phyloP scores from a whole-genome alignment of 164 flowering plant genomes.

The Vitis rotundifolia region DNA sequence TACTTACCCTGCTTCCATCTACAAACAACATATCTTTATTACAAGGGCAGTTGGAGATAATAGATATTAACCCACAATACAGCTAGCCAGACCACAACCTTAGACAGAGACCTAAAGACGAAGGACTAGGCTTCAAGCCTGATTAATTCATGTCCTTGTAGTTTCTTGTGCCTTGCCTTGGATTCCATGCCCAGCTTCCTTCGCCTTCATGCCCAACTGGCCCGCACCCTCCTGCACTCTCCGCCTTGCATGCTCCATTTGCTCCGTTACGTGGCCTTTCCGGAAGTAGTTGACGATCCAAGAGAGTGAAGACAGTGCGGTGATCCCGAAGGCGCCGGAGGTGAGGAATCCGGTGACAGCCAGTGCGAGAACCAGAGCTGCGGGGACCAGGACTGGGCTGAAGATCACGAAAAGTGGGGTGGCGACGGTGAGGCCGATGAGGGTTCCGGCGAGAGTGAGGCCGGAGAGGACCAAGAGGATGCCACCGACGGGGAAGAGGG shows the following conservation, averaged over 20 bases:
- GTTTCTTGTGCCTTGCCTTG: slow-evolving; percentile 31
- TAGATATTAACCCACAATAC: too few relatives aligned
- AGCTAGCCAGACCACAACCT: too few relatives aligned
- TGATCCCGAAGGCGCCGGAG: slow-evolving; percentile 75
- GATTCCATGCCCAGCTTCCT: slow-evolving; percentile 43
- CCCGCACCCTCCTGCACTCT: slow-evolving; percentile 46
- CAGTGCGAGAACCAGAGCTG: slow-evolving; percentile 45
- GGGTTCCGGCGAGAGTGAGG: slow-evolving; percentile 52
- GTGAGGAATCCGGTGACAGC: slow-evolving; percentile 70
- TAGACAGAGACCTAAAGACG: too few relatives aligned
- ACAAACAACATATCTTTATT: too few relatives aligned
- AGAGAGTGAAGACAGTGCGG: slow-evolving; percentile 58
- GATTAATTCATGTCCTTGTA: background rate
- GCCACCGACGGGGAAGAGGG: slow-evolving; percentile 75
- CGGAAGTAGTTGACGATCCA: slow-evolving; percentile 57
- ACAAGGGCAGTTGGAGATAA: too few relatives aligned
- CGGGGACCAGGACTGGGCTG: slow-evolving; percentile 81
- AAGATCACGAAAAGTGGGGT: slow-evolving; percentile 71
- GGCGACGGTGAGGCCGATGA: slow-evolving; percentile 57
- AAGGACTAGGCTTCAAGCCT: background rate
- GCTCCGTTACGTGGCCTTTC: slow-evolving; percentile 23
- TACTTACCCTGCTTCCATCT: too few relatives aligned
- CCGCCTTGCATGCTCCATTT: slow-evolving; percentile 39
- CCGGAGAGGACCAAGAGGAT: slow-evolving; percentile 64
- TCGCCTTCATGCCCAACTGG: slow-evolving; percentile 45